These are phyloP conservation scores for Paramecium bursaria DNA, from an alignment of 73 alveolate genomes.

Conservation along the genomic window DNA sequence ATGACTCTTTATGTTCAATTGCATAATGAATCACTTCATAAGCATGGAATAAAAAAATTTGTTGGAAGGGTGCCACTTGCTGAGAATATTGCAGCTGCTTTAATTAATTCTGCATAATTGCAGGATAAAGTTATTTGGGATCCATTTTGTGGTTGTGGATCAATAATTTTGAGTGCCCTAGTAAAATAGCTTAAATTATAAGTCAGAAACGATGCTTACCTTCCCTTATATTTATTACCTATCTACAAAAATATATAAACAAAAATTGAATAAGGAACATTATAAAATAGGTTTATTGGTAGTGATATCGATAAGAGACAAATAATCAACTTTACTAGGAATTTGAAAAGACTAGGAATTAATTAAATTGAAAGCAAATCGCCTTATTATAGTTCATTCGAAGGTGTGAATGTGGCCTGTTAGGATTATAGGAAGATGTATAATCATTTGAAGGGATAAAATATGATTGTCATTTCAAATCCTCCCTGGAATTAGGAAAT, in stretches of 20 bases:
- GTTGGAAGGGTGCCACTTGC: constrained; percentile 21
- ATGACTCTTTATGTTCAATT: constrained; percentile 11
- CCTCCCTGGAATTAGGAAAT: constrained; percentile 48
- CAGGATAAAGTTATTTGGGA: constrained; percentile 22
- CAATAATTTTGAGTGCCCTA: constrained; percentile 5
- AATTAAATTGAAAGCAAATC: constrained; percentile 24
- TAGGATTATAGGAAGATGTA: not conserved
- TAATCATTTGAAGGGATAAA: not conserved
- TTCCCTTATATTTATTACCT: not conserved
- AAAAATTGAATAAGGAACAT: not conserved
- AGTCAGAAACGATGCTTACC: not conserved
- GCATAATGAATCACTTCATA: constrained; percentile 29
- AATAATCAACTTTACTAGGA: not conserved
- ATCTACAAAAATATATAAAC: not conserved
- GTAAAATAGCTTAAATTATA: not conserved
- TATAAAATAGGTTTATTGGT: not conserved
- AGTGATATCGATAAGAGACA: constrained; percentile 24
- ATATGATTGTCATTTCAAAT: constrained; percentile 7
- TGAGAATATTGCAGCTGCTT: constrained; percentile 51
- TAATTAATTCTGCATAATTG: not conserved
- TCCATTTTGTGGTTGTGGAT: constrained; percentile 56
- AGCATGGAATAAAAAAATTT: constrained; percentile 35
- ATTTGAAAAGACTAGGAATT: not conserved
- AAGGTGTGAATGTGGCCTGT: constrained; percentile 10
- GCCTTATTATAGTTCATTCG: constrained; percentile 36